phyloP scores from a whole-genome alignment of 2,329 filamentous ascomycete species.

The Hypoxylon sp. region DNA sequence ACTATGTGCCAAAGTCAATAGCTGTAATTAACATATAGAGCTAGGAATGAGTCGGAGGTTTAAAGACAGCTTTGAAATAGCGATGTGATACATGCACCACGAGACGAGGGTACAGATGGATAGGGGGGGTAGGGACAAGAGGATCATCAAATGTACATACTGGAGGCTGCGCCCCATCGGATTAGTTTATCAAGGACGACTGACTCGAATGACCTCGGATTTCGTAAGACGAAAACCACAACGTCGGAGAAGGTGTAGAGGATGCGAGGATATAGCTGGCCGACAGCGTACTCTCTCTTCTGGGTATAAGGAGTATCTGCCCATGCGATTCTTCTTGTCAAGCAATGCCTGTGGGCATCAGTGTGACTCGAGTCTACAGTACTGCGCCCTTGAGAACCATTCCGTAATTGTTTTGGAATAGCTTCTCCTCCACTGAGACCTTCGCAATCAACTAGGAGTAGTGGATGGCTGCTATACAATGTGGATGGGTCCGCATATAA shows the following conservation, averaged over 20 bases:
- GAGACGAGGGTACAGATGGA: not conserved
- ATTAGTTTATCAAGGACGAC: conserved; percentile 61
- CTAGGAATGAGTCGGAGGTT: not conserved
- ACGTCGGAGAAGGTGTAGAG: conserved; percentile 64
- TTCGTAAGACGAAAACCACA: conserved; percentile 62
- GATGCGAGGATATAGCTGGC: conserved; percentile 61
- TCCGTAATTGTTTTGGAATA: conserved; percentile 52
- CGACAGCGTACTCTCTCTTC: conserved; percentile 58
- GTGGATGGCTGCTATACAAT: conserved; percentile 56
- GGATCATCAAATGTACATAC: conserved; percentile 25
- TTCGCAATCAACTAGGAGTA: conserved; percentile 68
- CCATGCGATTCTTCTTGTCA: conserved; percentile 53
- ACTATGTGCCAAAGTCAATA: conserved; percentile 48
- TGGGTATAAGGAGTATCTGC: conserved; percentile 54
- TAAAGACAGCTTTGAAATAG: not conserved
- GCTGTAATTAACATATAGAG: not conserved
- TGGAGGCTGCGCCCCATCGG: conserved; percentile 65
- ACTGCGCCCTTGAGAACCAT: conserved; percentile 39
- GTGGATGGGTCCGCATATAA: conserved; percentile 66
- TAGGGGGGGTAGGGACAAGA: not conserved
- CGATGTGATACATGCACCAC: not conserved
- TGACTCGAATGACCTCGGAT: conserved; percentile 60
- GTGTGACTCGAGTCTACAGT: conserved; percentile 21
- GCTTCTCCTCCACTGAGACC: conserved; percentile 66
- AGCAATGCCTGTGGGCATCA: conserved; percentile 41